Conservation (phyloP, 306 rosid genomes). For the Mimosa pudica region DNA sequence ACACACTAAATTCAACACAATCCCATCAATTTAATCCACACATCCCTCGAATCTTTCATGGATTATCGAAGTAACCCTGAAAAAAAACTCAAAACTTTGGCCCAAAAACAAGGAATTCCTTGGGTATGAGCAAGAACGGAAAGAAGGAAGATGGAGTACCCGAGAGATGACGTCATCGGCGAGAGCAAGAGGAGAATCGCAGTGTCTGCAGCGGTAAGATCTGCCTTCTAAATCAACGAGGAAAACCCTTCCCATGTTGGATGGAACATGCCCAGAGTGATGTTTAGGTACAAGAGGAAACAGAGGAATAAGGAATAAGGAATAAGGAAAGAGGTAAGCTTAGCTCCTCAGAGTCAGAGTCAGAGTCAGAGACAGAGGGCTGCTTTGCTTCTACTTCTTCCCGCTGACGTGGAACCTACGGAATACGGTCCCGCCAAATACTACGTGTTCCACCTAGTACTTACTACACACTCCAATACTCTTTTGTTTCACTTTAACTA, state of each 20-base stretch:
- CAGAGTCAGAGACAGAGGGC: no score
- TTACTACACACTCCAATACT: no score
- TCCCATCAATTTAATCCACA: background rate
- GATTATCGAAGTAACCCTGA: background rate
- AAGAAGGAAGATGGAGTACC: conserved; percentile 39
- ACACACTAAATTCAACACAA: background rate
- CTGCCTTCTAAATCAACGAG: conserved; percentile 78
- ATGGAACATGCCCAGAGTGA: conserved; percentile 13
- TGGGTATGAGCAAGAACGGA: background rate
- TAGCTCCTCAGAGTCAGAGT: background rate
- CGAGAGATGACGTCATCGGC: conserved; percentile 67
- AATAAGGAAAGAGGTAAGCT: background rate
- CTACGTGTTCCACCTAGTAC: background rate
- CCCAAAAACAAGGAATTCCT: background rate
- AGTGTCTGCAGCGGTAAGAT: conserved; percentile 61
- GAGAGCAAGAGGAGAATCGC: conserved; percentile 64
- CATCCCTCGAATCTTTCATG: background rate
- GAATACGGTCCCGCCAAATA: conserved; percentile 20
- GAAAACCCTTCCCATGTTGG: conserved; percentile 72
- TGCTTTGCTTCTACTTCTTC: background rate
- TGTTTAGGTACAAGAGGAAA: background rate
- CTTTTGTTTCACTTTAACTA: no score
- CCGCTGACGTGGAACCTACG: conserved; percentile 4
- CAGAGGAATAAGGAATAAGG: background rate
- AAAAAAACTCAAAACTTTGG: background rate